phyloP scores from a whole-genome alignment of 441 rosid species.

The Mallotus japonicus region DNA sequence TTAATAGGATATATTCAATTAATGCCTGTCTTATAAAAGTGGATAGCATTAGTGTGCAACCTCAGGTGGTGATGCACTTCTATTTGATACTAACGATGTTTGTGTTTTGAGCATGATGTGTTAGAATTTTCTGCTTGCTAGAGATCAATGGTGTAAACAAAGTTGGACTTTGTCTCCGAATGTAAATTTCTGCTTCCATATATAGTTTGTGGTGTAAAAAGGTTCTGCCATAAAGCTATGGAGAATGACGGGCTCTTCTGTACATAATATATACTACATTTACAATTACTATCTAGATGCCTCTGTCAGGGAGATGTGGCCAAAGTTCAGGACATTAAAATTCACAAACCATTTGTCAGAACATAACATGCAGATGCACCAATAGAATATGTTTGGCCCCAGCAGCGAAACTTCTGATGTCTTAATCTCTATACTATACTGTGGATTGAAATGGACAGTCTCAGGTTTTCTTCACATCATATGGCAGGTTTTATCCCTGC shows the following conservation, averaged over 20 bases:
- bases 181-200: neutral
- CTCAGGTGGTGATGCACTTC: neutral
- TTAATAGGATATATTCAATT: neutral
- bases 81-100: neutral
- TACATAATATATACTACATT: neutral
- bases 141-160: neutral
- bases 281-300: neutral
- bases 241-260: neutral
- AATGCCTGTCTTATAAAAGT: neutral
- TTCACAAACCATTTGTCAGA: slow-evolving; percentile 1
- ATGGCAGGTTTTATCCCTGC: neutral
- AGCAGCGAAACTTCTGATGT: neutral
- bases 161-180: neutral
- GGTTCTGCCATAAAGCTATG: neutral
- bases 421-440: neutral
- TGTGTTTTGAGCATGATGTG: neutral
- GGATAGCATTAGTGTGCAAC: neutral
- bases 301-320: slow-evolving; percentile 13
- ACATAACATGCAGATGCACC: slow-evolving; percentile 8
- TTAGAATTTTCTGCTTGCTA: neutral
- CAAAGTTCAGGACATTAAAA: neutral
- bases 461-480: neutral
- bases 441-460: no score
- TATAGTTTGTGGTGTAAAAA: neutral
- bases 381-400: neutral